Evolutionary conservation across 106 monocot species (phyloP), one percentile per base, ranked within the genome.

Genomic region (Acorus gramineus): DNA sequence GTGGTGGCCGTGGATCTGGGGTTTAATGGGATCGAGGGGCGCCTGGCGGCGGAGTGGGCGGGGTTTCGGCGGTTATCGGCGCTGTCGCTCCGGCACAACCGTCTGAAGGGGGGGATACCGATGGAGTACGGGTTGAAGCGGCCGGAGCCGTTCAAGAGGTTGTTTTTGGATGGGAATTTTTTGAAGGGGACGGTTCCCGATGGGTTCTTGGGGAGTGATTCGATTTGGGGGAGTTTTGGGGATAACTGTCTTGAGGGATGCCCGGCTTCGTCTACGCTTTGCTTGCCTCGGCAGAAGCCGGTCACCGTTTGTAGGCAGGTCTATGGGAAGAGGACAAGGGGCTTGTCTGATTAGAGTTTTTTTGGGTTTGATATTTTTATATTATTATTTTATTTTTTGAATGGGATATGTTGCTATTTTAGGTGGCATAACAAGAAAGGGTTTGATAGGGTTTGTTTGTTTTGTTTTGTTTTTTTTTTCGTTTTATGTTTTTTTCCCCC

Each of bases 91-190:
- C 59, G 85, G 59, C 61, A 82, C 62, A 89, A 89, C 72, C 14
- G 52, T 58, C 65, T 88, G 61, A 61, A 50, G 51, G 89, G 89
- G 6, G 50, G 11, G 56, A 84, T 89, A 11, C 85, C 89, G 6
- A 11, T 42, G 63, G 55, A 82, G 62, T 85, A 77, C 61, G 51
- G 12, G 12, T 10, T 49, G 7, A 86, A 79, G 66, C 69, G 67
- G 12, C 80, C 80, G 5, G 66, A 42, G 42, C 62, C 73, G 6
- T 82, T 86, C 79, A 8, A 70, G 55, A 60, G 89, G 66, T 57
- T 90, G 11, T 90, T 80, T 58, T 58, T 90, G 7, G 89, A 82
- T 46, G 82, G 82, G 0, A 90, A 90, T 60, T 85, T 78, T 42
- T 65, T 90, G 51, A 74, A 67, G 6, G 85, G 89, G 14, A 69